Evolutionary conservation across 805 yeast genomes (phyloP).

Genomic region (Saturnispora hagleri): DNA sequence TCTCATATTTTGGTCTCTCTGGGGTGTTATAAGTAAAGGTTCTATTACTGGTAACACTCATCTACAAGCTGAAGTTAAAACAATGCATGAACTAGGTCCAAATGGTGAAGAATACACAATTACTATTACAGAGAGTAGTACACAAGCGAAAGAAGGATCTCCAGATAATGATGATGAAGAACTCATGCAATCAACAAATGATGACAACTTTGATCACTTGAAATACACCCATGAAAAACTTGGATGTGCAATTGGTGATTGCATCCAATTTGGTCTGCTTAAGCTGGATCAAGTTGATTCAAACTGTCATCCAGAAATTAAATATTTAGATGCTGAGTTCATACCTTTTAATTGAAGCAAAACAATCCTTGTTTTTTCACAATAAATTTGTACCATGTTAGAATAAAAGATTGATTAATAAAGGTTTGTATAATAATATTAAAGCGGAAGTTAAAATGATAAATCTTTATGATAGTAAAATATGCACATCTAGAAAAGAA

Average conservation of each 20-base stretch:
- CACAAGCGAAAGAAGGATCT: background rate
- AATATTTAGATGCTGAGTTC: constrained; percentile 32
- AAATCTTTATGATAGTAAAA: too few species aligned
- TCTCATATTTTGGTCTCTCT: constrained; percentile 73
- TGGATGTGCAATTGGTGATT: constrained; percentile 65
- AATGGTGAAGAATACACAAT: constrained; percentile 42
- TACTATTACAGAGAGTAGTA: constrained; percentile 21
- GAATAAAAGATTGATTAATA: background rate
- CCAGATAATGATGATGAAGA: constrained; percentile 20
- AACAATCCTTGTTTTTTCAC: too few species aligned
- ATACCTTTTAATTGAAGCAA: background rate
- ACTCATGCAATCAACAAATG: constrained; percentile 24
- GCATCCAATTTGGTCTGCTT: constrained; percentile 49
- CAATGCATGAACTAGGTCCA: constrained; percentile 38
- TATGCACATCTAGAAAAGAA: background rate
- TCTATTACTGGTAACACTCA: constrained; percentile 8
- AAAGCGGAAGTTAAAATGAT: background rate
- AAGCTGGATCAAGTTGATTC: constrained; percentile 24
- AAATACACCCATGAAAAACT: constrained; percentile 69
- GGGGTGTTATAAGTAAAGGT: constrained; percentile 65
- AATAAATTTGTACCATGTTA: too few species aligned
- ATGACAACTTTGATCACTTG: constrained; percentile 70
- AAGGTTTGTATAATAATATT: background rate
- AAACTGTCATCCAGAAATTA: constrained; percentile 29
- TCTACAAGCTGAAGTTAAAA: constrained; percentile 14